Percentiles rank a stretch among this genome's conserved stretches.
These are phyloP conservation scores for Ganoderma resinaceum DNA, from an alignment of 1,284 basidiomycete species.

Conservation along the genomic window DNA sequence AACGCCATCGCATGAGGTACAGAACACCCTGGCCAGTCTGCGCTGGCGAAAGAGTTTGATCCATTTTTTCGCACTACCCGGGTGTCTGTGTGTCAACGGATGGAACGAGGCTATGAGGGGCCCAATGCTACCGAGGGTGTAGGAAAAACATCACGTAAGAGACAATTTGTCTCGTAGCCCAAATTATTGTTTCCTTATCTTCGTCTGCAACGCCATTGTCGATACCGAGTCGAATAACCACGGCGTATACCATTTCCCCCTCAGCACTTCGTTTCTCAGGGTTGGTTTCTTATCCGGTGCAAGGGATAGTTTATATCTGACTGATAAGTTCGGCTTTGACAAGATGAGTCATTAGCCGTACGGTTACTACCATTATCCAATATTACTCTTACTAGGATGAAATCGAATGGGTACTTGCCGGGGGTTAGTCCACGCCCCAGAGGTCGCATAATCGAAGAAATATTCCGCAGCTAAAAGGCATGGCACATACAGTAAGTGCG, in stretches of 20 bases:
- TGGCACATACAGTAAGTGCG: constrained; percentile 53
- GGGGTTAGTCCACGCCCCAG: too few species aligned
- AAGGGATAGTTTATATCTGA: constrained; percentile 62
- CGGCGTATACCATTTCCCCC: too few species aligned
- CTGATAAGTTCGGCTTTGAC: constrained; percentile 62
- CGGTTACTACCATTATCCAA: too few species aligned
- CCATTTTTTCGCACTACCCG: constrained; percentile 46
- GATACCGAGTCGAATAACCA: constrained; percentile 40
- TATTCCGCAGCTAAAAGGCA: constrained; percentile 58
- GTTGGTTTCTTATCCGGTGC: too few species aligned
- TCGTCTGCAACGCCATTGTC: constrained; percentile 63
- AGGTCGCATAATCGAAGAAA: constrained; percentile 59
- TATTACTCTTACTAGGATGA: too few species aligned
- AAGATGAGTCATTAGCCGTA: constrained; percentile 54
- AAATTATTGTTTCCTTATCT: constrained; percentile 60
- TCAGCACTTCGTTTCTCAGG: too few species aligned
- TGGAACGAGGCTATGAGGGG: constrained; percentile 72
- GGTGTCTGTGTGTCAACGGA: constrained; percentile 52
- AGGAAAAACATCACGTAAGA: constrained; percentile 56
- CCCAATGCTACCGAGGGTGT: constrained; percentile 62
- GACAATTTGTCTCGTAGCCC: constrained; percentile 55
- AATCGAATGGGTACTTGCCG: too few species aligned
- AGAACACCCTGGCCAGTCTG: background rate
- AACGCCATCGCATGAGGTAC: background rate
- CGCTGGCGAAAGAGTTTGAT: constrained; percentile 27